phyloP scores from a whole-genome alignment of 208 protist species.

The Trichomonas vaginalis region DNA sequence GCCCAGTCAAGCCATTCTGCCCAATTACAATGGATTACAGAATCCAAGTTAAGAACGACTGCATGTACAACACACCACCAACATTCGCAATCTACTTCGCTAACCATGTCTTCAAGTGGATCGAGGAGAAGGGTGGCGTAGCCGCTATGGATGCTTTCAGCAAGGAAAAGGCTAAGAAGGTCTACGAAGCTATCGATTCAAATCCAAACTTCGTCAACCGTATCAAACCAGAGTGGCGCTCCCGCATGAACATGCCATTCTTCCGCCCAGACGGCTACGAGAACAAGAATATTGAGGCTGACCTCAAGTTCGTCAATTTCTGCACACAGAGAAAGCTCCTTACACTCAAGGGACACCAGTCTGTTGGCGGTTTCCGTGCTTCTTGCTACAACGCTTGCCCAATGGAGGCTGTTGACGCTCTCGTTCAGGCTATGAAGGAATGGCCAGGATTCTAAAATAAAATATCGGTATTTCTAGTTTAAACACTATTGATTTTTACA shows the following conservation, averaged over 20 bases:
- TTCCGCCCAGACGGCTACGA: neutral
- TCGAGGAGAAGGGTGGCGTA: neutral
- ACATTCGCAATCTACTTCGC: neutral
- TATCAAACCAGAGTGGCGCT: neutral
- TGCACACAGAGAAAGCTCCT: neutral
- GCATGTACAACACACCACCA: slow-evolving; percentile 10
- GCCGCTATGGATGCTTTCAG: neutral
- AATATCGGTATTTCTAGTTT: too few relatives aligned
- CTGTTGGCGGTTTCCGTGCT: neutral
- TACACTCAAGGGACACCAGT: neutral
- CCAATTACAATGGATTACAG: neutral
- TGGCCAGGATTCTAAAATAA: neutral
- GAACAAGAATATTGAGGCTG: neutral
- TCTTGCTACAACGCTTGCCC: neutral
- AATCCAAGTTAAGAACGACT: neutral
- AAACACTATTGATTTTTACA: too few relatives aligned
- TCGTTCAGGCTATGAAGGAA: neutral
- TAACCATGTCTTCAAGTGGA: neutral
- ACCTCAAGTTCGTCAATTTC: neutral
- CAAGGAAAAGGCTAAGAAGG: neutral
- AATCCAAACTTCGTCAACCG: neutral
- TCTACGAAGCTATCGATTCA: neutral
- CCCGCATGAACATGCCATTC: neutral
- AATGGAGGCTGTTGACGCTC: neutral
- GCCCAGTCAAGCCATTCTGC: neutral